phyloP scores from a whole-genome alignment of 2,329 filamentous ascomycete species.

The Sarocladium kiliense region DNA sequence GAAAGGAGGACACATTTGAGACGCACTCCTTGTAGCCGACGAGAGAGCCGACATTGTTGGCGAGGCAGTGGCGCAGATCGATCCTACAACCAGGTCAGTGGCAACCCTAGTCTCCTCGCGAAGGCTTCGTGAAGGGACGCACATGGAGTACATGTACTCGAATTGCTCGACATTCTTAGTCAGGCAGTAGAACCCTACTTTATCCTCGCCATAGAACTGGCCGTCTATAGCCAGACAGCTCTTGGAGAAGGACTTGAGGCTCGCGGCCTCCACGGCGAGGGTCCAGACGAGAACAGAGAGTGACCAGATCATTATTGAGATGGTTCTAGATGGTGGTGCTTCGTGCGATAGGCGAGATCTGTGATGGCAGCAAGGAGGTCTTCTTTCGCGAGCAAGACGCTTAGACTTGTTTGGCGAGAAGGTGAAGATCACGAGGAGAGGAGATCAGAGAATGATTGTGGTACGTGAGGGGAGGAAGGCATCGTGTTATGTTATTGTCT shows the following conservation, averaged over 20 bases:
- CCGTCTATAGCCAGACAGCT: slow-evolving; percentile 11
- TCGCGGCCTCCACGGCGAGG: background rate
- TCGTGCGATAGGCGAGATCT: too few relatives aligned
- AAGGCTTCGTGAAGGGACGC: background rate
- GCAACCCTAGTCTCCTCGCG: too few relatives aligned
- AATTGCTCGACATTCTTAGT: slow-evolving; percentile 3
- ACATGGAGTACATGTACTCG: slow-evolving; percentile 10
- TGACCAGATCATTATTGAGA: background rate
- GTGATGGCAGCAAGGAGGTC: background rate
- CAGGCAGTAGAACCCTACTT: slow-evolving; percentile 10
- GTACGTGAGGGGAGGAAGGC: background rate
- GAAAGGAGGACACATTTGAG: background rate
- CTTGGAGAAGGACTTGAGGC: slow-evolving; percentile 6
- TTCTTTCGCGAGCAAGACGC: too few relatives aligned
- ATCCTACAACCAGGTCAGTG: slow-evolving; percentile 3
- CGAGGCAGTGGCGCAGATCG: slow-evolving; percentile 10
- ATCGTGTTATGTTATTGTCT: background rate
- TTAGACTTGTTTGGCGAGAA: too few relatives aligned
- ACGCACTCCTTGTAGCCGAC: slow-evolving; percentile 9
- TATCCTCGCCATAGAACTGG: slow-evolving; percentile 11
- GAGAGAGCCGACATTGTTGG: slow-evolving; percentile 8
- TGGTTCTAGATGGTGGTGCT: background rate
- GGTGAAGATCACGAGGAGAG: too few relatives aligned
- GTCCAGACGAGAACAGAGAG: background rate
- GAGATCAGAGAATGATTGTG: too few relatives aligned